Conservation (phyloP, 495 filamentous ascomycete genomes). For the Aspergillus sclerotiicarbonarius region DNA sequence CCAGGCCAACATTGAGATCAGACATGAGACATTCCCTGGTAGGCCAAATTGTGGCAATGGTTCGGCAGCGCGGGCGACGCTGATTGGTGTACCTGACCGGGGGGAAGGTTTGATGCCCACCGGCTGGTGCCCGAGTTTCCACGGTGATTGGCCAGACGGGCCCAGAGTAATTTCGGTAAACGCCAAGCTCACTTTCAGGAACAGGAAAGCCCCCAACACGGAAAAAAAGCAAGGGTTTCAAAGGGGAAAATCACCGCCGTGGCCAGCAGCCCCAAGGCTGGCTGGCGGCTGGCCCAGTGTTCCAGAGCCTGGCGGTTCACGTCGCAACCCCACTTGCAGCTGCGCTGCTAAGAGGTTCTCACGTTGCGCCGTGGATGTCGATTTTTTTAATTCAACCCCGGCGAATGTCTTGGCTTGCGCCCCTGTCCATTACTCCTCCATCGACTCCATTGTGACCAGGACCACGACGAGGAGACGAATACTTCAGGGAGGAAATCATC, state of each 20-base stretch:
- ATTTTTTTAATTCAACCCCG: slow-evolving; percentile 1
- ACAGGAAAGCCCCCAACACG: slow-evolving; percentile 30
- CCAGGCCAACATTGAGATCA: slow-evolving; percentile 14
- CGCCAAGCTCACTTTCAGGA: slow-evolving; percentile 27
- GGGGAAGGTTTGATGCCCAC: slow-evolving; percentile 15
- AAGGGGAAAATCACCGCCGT: neutral
- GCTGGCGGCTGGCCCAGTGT: neutral
- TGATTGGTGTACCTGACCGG: slow-evolving; percentile 26
- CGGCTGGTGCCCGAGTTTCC: neutral
- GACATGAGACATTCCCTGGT: slow-evolving; percentile 22
- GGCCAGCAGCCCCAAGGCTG: neutral
- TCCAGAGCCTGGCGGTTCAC: slow-evolving; percentile 4
- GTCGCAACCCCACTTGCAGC: slow-evolving; percentile 1
- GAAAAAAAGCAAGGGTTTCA: slow-evolving; percentile 9
- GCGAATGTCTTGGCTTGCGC: slow-evolving; percentile 3
- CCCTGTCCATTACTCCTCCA: neutral
- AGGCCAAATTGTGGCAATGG: slow-evolving; percentile 17
- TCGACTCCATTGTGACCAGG: too few species aligned
- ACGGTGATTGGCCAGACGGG: slow-evolving; percentile 18
- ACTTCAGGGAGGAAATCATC: too few species aligned
- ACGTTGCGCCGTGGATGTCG: slow-evolving; percentile 1
- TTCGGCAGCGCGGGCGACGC: slow-evolving; percentile 1
- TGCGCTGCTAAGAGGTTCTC: slow-evolving; percentile 3
- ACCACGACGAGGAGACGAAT: too few species aligned
- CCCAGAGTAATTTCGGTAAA: slow-evolving; percentile 21